Base-by-base conservation (phyloP, 495 filamentous ascomycete genomes). In the Aspergillus egyptiacus region DNA sequence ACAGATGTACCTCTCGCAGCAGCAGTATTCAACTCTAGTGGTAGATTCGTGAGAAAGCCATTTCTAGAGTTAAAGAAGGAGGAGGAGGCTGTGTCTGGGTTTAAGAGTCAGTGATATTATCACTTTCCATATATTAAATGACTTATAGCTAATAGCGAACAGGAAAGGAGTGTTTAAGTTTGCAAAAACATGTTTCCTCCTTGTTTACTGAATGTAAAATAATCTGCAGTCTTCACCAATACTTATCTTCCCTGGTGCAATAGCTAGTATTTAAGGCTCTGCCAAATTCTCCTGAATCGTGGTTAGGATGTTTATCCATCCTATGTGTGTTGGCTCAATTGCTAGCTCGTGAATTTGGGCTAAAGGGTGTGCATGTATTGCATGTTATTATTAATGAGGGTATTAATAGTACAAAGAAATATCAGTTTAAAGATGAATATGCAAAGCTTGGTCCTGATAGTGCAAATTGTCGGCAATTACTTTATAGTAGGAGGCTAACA, bases 301-400 rank as follows among this genome's bases (percentile, higher is more conserved):
- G 0, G 75, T 81, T 6, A 81, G 82, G 35, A 96, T 94, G 64
- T 94, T 87, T 61, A 90, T 88, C 2, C 61, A 90, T 88, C 2
- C 65, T 84, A 31, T 78, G 91, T 22, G 91, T 87, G 1, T 66
- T 95, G 42, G 73, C 77, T 2, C 89, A 94, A 70, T 81, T 76
- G 25, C 74, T 97, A 23, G 90, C 89, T 0, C 76, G 84, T 47
- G 91, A 97, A 65, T 97, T 94, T 62, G 87, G 86, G 0, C 91
- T 91, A 0, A 76, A 89, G 61, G 91, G 91, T 3, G 78, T 97
- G 7, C 91, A 97, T 66, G 85, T 97, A 4, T 77, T 83, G 6
- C 91, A 96, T 68, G 79, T 82, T 5, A 81, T 95, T 47, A 81
- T 96, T 47, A 90, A 96, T 61, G 89, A 88, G 2, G 78, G 91